Conservation (phyloP, 768 basidiomycete genomes). For the Suillus americanus region DNA sequence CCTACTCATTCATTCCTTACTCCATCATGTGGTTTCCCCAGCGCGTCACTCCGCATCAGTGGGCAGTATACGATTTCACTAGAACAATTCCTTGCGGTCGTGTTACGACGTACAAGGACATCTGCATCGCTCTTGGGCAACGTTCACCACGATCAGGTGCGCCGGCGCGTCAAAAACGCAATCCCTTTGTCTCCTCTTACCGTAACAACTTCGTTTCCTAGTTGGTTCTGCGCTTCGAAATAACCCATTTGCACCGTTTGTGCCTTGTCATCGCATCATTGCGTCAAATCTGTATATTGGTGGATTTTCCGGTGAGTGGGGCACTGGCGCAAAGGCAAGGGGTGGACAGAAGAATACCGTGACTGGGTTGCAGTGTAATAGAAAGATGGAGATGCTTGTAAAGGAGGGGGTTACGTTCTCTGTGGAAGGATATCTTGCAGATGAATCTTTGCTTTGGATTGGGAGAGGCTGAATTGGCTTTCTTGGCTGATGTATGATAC, state of each 20-base stretch:
- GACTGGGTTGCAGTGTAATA: constrained; percentile 40
- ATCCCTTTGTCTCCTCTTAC: background rate
- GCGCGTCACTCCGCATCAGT: constrained; percentile 53
- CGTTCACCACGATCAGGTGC: constrained; percentile 67
- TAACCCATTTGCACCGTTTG: constrained; percentile 66
- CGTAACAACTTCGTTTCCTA: constrained; percentile 20
- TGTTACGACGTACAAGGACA: constrained; percentile 57
- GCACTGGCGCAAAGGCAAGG: constrained; percentile 34
- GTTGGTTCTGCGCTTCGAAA: constrained; percentile 64
- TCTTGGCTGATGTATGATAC: background rate
- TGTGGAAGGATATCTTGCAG: constrained; percentile 40
- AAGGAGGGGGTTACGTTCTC: constrained; percentile 55
- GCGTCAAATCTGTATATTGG: constrained; percentile 60
- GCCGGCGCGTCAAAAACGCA: constrained; percentile 12
- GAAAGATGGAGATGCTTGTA: constrained; percentile 50
- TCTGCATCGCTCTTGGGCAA: constrained; percentile 45
- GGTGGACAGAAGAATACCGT: constrained; percentile 15
- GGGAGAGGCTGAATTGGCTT: background rate
- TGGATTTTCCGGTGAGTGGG: constrained; percentile 66
- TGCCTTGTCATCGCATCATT: constrained; percentile 73
- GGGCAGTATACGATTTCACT: constrained; percentile 60
- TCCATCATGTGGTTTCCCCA: constrained; percentile 36
- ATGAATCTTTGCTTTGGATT: constrained; percentile 18
- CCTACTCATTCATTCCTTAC: background rate
- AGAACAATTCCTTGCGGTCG: constrained; percentile 48